Percentiles rank a stretch among this genome's conserved stretches.
Evolutionary conservation across 2,329 filamentous ascomycete species (phyloP).

Genomic region (Colletotrichum acutatum): DNA sequence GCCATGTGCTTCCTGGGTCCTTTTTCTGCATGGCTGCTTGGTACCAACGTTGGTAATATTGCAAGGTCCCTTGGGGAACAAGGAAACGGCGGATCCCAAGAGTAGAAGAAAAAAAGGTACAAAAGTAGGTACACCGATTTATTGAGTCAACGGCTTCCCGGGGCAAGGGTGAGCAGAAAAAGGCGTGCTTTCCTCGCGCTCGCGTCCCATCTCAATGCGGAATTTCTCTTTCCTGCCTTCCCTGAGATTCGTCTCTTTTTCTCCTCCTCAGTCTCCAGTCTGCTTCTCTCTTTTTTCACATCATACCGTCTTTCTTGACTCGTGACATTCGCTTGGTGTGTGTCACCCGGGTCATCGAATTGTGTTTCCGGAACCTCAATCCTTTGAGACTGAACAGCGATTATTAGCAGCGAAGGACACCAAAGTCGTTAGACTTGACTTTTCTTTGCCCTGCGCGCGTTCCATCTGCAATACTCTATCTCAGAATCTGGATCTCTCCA

Average conservation of each 20-base stretch:
- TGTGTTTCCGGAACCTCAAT: not conserved
- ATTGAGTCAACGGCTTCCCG: not conserved
- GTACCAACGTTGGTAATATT: too few species aligned
- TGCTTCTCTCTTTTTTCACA: not conserved
- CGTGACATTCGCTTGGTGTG: not conserved
- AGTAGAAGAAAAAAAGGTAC: not conserved
- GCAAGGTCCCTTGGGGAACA: not conserved
- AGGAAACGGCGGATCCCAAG: not conserved
- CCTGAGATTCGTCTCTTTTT: not conserved
- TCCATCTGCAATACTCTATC: not conserved
- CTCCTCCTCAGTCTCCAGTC: not conserved
- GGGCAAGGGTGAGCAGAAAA: not conserved
- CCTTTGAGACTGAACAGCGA: not conserved
- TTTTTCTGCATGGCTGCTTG: too few species aligned
- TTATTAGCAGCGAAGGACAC: not conserved
- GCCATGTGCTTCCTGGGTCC: not conserved
- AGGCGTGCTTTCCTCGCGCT: not conserved
- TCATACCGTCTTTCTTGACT: constrained; percentile 15
- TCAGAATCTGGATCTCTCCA: not conserved
- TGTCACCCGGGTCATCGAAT: not conserved
- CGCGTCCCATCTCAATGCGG: constrained; percentile 4
- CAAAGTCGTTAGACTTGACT: not conserved
- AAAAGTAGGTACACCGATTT: not conserved
- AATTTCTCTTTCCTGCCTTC: not conserved
- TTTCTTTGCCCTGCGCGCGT: not conserved